These are phyloP conservation scores for Platanthera guangdongensis DNA, from an alignment of 106 monocot genomes.

Conservation along the genomic window DNA sequence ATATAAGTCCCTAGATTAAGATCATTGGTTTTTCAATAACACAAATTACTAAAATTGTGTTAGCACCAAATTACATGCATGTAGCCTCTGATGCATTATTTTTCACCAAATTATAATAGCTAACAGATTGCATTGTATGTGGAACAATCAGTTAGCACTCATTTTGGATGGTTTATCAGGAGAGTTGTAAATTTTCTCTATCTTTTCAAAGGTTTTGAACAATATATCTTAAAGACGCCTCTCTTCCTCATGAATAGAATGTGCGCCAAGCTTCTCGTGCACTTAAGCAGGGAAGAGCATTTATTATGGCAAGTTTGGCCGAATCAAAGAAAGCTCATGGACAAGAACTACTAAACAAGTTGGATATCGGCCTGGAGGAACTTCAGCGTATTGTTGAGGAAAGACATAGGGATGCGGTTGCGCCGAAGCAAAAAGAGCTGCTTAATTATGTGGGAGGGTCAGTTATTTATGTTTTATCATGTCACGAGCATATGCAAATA, in stretches of 20 bases:
- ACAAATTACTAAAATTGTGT: not conserved
- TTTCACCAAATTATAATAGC: not conserved
- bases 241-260: conserved; percentile 45
- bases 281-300: conserved; percentile 65
- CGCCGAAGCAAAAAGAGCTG: conserved; percentile 89
- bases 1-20: not conserved
- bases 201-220: not conserved
- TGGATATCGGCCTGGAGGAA: conserved; percentile 68
- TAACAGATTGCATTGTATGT: not conserved
- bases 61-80: not conserved
- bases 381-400: conserved; percentile 73
- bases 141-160: not conserved
- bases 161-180: not conserved
- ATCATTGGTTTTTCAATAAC: not conserved
- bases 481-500: not conserved
- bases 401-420: conserved; percentile 71
- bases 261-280: conserved; percentile 88
- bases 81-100: not conserved
- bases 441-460: conserved; percentile 89
- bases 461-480: conserved; percentile 10
- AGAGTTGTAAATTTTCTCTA: not conserved
- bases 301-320: conserved; percentile 62
- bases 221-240: conserved; percentile 6
- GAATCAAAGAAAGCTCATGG: conserved; percentile 78
- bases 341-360: conserved; percentile 63